phyloP scores from a whole-genome alignment of 2,329 filamentous ascomycete species.

The Talaromyces piceae region DNA sequence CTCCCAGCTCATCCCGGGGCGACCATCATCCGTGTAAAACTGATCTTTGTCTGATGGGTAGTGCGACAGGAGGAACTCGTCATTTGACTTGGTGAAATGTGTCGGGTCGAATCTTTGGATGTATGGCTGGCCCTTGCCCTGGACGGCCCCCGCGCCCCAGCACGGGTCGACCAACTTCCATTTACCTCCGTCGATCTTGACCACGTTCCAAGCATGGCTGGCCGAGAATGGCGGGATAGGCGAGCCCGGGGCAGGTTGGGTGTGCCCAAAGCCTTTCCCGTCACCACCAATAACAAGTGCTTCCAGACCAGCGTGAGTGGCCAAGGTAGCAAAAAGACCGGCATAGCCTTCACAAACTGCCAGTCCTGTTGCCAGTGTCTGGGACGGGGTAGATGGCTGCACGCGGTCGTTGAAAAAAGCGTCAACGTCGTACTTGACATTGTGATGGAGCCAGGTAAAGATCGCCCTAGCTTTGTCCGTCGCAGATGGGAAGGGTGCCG shows the following conservation, averaged over 20 bases:
- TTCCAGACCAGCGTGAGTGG: constrained; percentile 70
- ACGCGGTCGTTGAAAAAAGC: constrained; percentile 70
- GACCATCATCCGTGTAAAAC: constrained; percentile 69
- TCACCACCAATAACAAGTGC: constrained; percentile 67
- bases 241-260: constrained; percentile 54
- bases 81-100: constrained; percentile 59
- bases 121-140: constrained; percentile 50
- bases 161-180: constrained; percentile 92
- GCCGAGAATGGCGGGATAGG: constrained; percentile 56
- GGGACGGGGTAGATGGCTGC: constrained; percentile 59
- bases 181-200: constrained; percentile 72
- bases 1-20: constrained; percentile 60
- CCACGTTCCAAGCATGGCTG: constrained; percentile 87
- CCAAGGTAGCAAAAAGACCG: constrained; percentile 69
- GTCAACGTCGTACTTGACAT: constrained; percentile 74
- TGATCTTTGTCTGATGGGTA: constrained; percentile 62
- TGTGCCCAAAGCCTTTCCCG: constrained; percentile 78
- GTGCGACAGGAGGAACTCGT: constrained; percentile 72
- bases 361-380: constrained; percentile 66
- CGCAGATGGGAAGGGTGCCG: constrained; percentile 65
- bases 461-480: constrained; percentile 91
- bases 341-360: constrained; percentile 93
- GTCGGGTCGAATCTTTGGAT: constrained; percentile 59
- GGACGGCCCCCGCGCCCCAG: constrained; percentile 78
- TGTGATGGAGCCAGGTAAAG: constrained; percentile 94